phyloP scores from a whole-genome alignment of 192 early-diverging fungal genomes.

The Borealophlyctis nickersoniae region DNA sequence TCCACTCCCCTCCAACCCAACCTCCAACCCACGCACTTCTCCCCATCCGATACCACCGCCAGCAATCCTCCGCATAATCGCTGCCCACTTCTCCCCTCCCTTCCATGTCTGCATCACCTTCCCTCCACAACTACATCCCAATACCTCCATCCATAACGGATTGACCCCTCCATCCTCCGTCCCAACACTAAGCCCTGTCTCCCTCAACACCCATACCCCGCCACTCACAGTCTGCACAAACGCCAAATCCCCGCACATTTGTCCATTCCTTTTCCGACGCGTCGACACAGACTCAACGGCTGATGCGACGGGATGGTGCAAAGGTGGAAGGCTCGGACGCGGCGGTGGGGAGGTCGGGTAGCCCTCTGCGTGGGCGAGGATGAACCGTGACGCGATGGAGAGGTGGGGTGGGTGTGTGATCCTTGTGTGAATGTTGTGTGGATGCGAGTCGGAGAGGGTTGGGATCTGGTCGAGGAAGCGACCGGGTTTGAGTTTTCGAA shows the following conservation, averaged over 20 bases:
- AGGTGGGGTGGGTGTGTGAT: too few relatives aligned
- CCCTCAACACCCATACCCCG: constrained; percentile 9
- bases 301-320: neutral
- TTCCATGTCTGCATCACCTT: neutral
- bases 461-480: neutral
- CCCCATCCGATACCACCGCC: too few relatives aligned
- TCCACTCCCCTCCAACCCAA: too few relatives aligned
- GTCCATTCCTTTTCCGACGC: too few relatives aligned
- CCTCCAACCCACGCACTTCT: too few relatives aligned
- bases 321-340: neutral
- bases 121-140: constrained; percentile 7
- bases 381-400: neutral
- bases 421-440: neutral
- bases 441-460: neutral
- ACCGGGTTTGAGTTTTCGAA: neutral
- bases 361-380: constrained; percentile 8
- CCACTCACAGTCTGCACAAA: constrained; percentile 15
- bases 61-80: too few relatives aligned
- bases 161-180: constrained; percentile 5
- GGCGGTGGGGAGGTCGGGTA: neutral
- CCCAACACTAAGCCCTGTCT: constrained; percentile 6
- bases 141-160: constrained; percentile 6
- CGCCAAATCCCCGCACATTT: neutral
- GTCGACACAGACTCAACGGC: constrained; percentile 17
- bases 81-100: neutral